Percentiles rank a stretch among this genome's conserved stretches.
Evolutionary conservation across 768 basidiomycete genomes (phyloP).

Genomic region (Agaricus blazei): DNA sequence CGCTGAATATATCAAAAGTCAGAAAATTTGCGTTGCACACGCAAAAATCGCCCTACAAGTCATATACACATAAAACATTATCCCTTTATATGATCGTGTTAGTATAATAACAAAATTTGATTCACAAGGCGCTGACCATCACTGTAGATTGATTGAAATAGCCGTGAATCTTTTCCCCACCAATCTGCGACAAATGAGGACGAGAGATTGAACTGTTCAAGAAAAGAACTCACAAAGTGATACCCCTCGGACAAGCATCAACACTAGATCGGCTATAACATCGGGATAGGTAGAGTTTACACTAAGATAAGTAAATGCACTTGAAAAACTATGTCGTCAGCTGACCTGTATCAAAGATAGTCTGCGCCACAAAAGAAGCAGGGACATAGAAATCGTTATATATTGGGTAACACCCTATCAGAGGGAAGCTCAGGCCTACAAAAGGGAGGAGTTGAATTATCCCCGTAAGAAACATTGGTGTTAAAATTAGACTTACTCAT

Average conservation of each 20-base stretch:
- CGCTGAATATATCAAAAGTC: neutral
- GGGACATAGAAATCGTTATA: neutral
- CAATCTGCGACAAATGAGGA: neutral
- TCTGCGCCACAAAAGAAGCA: neutral
- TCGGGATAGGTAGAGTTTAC: neutral
- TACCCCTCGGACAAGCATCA: neutral
- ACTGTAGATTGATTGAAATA: neutral
- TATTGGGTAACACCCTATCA: no score
- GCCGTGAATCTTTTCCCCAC: neutral
- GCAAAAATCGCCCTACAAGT: neutral
- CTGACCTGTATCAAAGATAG: neutral
- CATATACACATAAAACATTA: neutral
- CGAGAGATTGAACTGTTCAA: neutral
- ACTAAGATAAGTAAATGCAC: neutral
- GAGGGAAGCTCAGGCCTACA: no score
- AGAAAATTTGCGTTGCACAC: neutral
- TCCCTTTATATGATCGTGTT: neutral
- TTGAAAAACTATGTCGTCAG: no score
- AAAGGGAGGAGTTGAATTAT: neutral
- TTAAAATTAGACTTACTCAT: neutral
- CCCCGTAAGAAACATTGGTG: no score
- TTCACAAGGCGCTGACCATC: neutral
- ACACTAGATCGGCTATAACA: neutral
- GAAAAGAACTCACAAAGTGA: neutral
- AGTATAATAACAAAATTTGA: neutral